Evolutionary conservation across 1,284 basidiomycete species (phyloP), one percentile per base, ranked within the genome.

Genomic region (Apiotrichum sp.): DNA sequence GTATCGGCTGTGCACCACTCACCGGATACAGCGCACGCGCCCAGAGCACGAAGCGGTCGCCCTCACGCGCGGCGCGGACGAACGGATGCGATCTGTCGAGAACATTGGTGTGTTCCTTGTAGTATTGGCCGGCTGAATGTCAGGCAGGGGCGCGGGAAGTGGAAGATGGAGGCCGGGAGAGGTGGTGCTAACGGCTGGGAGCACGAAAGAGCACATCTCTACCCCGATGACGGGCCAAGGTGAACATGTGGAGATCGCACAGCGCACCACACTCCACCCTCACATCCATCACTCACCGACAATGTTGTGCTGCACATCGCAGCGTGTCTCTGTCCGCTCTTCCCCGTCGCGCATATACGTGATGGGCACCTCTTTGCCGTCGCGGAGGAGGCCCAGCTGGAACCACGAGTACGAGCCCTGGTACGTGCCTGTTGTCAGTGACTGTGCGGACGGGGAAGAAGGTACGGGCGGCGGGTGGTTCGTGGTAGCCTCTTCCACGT

Each of bases 1-100:
- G 22, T 22, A 22, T 22, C 22, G 22, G 22, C 22, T 22, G 22
- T 38, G 36, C 36, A 8, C 9, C 2, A 66, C 69, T 55, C 44
- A 71, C 70, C 1, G 71, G 70, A 56, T 65, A 72, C 53, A 62
- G 47, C 3, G 72, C 71, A 39, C 72, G 52, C 1, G 57, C 66
- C 69, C 70, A 74, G 8, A 74, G 62, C 1, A 72, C 65, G 29
- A 74, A 47, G 9, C 68, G 56, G 53, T 74, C 72, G 2, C 71
- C 72, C 1, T 64, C 56, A 36, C 56, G 47, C 4, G 64, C 65
- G 16, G 56, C 44, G 36, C 55, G 55, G 3, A 72, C 50, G 2
- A 69, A 55, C 3, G 62, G 58, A 49, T 72, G 65, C 9, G 62
- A 47, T 1, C 39, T 3, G 7, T 57, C 58, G 9, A 74, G 49